Evolutionary conservation across 192 early-diverging fungal genomes (phyloP).

Genomic region (Funneliformis mosseae): DNA sequence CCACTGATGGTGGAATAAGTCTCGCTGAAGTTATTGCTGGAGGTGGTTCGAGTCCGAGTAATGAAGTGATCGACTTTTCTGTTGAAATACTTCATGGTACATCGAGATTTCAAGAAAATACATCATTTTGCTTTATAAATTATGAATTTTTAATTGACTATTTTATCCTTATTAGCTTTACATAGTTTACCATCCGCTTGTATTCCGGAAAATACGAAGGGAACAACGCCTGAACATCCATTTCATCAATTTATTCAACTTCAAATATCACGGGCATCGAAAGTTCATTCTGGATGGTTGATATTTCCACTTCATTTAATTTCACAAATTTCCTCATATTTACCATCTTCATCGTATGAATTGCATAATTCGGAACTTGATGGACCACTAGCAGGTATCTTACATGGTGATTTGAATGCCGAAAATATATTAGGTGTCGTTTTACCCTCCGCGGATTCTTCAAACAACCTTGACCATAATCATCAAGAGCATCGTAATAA

Average conservation of each 20-base stretch:
- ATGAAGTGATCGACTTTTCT: neutral
- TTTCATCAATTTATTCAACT: conserved; percentile 11
- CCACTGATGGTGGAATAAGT: neutral
- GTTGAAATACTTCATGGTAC: conserved; percentile 7
- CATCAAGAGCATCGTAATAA: neutral
- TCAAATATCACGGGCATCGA: neutral
- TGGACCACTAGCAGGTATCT: conserved; percentile 27
- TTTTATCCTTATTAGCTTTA: neutral
- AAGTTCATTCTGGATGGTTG: conserved; percentile 36
- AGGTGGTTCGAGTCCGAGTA: neutral
- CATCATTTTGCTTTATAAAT: neutral
- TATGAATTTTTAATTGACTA: neutral
- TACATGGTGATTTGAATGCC: conserved; percentile 46
- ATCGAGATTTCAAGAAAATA: neutral
- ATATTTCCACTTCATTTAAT: conserved; percentile 42
- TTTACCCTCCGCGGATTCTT: neutral
- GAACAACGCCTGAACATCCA: neutral
- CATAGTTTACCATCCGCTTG: neutral
- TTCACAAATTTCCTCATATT: conserved; percentile 32
- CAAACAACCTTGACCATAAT: neutral
- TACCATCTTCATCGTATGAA: conserved; percentile 29
- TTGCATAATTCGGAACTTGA: conserved; percentile 36
- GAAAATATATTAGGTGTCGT: conserved; percentile 40
- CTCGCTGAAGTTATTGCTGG: neutral
- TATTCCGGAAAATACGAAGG: neutral